Evolutionary conservation across 345 rosid species (phyloP), one percentile per base, ranked within the genome.

Genomic region (Punica granatum): DNA sequence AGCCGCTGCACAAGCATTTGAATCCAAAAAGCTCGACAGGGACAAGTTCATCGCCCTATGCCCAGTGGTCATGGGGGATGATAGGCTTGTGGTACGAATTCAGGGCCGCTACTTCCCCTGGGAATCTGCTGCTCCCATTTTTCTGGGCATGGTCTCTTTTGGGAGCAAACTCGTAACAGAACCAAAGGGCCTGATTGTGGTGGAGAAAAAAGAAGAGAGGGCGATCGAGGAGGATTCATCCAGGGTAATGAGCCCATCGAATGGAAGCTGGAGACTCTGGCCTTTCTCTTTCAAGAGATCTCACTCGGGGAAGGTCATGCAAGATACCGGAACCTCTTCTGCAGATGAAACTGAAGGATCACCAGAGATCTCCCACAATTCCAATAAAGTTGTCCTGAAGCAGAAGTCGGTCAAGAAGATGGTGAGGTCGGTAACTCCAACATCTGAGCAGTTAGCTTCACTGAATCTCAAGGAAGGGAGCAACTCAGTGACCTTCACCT

Each of bases 201-300:
- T 86, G 32, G 61, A 56, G 78, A 88, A 88, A 65, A 30, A 9
- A 69, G 76, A 64, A 58, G 84, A 76, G 80, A 78, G 75, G 67
- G 60, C 75, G 69, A 34, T 70, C 67, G 79, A 64, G 72, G 88
- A 77, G 61, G 72, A 72, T 72, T 72, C 83, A 69, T 74, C 85
- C 60, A 78, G 88, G 67, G 43, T 54, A 59, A 59, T 59, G 72
- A 68, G 73, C 72, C 71, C 80, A n/a, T 65, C 68, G 12, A 67
- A 74, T 64, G 95, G 85, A 80, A 83, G 88, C 80, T 91, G 99
- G 98, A 78, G 78, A 70, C 73, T 92, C 70, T 91, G 96, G 96
- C 99, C 99, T 67, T 89, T 94, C 78, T 77, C 85, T 79, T 76
- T 75, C 49, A 77, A 74, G 70, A 74, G 74, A 68, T 76, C 92